Evolutionary conservation across 1,284 basidiomycete genomes (phyloP), one percentile per base, ranked within the genome.

Genomic region (Malassezia psittaci): DNA sequence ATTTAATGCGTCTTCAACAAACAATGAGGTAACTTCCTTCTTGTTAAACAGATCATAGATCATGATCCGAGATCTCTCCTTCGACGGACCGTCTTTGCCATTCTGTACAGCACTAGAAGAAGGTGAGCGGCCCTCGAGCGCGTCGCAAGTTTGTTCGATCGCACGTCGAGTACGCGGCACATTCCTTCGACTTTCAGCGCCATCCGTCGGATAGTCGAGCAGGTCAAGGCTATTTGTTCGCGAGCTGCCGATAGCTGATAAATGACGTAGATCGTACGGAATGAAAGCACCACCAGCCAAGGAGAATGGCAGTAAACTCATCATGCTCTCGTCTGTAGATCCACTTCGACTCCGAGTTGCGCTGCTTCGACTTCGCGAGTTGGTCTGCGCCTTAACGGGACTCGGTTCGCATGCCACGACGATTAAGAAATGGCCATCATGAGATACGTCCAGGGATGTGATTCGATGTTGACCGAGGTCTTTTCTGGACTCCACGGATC

Each of bases 401-500:
- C 8, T 53, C 39, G 24, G 40, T 39, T 6, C 50, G 61, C 15
- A 64, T 53, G 35, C 61, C 44, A 90, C 81, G 15, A 85, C 86
- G 24, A 98, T 83, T 51, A 98, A 78, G 53, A 85, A 83, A 53
- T 81, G 81, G 60, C 85, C 83, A 76, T 96, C 88, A 12, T 90
- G 88, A 12, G 90, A 85, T 60, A 96, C 80, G 47, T 85, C 85
- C 64, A 96, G 82, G 71, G 90, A 88, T 13, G 85, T 84, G 62
- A 98, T 81, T 58, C 93, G 86, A 64, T 90, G 85, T n/a, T 84
- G 81, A n/a, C 82, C 81, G 33, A 81, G 79, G 10, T 79, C 79
- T 84, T 87, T 90, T 50, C 81, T 79, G 52, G 86, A 82, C 44
- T 80, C 79, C 57, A 83, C 77, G 59, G 80, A 83, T 18, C 90